These are phyloP conservation scores for Glycyrrhiza uralensis DNA, from an alignment of 306 rosid species.

Conservation along the genomic window DNA sequence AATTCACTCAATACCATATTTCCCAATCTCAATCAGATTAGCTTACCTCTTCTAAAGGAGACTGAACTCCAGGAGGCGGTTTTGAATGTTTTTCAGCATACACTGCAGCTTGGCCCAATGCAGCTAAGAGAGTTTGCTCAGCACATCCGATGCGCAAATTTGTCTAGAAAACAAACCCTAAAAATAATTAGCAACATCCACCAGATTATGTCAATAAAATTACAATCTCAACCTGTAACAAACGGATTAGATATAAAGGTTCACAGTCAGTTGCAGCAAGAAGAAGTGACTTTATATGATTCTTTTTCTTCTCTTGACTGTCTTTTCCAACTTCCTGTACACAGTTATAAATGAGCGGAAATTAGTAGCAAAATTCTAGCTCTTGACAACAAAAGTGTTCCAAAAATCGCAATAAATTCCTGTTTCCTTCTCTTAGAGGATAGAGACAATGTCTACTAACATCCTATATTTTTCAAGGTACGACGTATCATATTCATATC, in stretches of 20 bases:
- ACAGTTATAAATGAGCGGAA: conserved; percentile 20
- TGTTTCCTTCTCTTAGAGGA: conserved; percentile 7
- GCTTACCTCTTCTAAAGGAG: conserved; percentile 78
- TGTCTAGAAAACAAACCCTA: conserved; percentile 38
- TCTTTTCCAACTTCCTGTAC: conserved; percentile 90
- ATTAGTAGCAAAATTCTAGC: conserved; percentile 16
- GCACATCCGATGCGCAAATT: conserved; percentile 87
- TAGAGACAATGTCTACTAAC: not conserved
- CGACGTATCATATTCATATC: too few relatives aligned
- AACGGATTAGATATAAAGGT: conserved; percentile 78
- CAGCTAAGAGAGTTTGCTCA: conserved; percentile 89
- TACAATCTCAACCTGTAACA: conserved; percentile 68
- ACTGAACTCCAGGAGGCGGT: conserved; percentile 60
- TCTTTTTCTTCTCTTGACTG: conserved; percentile 91
- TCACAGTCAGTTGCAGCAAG: conserved; percentile 94
- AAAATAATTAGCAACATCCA: conserved; percentile 13
- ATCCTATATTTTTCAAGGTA: not conserved
- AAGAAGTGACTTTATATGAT: conserved; percentile 80
- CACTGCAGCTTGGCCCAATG: conserved; percentile 90
- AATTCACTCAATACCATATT: not conserved
- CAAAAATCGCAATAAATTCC: not conserved
- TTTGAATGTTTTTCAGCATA: conserved; percentile 64
- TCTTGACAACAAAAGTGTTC: not conserved
- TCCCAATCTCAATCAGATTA: conserved; percentile 13
- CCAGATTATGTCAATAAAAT: conserved; percentile 21